Evolutionary conservation across 331 rosid species (phyloP).

Genomic region (Rosa hybrid): DNA sequence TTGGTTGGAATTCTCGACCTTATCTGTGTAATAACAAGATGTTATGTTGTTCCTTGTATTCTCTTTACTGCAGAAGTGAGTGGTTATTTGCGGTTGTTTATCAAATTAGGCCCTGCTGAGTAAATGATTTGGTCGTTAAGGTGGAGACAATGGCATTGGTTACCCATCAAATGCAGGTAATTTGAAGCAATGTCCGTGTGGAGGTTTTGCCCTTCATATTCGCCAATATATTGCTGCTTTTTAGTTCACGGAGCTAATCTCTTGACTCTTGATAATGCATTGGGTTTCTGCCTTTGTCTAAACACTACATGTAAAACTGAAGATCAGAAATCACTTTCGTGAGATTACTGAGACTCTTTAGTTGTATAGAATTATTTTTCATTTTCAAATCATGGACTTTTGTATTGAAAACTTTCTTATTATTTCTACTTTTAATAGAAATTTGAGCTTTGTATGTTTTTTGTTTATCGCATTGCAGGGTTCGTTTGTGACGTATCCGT

Average conservation of each 20-base stretch:
- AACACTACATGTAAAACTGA: background rate
- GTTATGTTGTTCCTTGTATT: background rate
- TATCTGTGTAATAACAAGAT: background rate
- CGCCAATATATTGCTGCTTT: background rate
- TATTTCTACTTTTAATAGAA: background rate
- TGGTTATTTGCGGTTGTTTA: constrained; percentile 11
- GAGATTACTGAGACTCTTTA: background rate
- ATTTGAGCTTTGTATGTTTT: constrained; percentile 15
- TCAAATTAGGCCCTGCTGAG: constrained; percentile 39
- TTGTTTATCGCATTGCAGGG: constrained; percentile 42
- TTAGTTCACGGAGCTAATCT: background rate
- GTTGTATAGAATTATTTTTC: background rate
- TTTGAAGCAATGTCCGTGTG: background rate
- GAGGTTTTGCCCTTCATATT: background rate
- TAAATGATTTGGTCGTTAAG: constrained; percentile 48
- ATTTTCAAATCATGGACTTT: background rate
- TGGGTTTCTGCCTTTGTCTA: background rate
- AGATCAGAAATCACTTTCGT: background rate
- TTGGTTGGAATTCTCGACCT: background rate
- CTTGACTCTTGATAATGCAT: background rate
- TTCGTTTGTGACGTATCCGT: constrained; percentile 49
- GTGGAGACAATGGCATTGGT: constrained; percentile 64
- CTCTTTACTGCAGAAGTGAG: background rate
- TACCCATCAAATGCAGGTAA: constrained; percentile 79
- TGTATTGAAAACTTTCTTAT: no score